A percentile compares a stretch with the other conserved stretches of the same genome.
Evolutionary conservation across 345 rosid genomes (phyloP).

Genomic region (Brassica cretica): DNA sequence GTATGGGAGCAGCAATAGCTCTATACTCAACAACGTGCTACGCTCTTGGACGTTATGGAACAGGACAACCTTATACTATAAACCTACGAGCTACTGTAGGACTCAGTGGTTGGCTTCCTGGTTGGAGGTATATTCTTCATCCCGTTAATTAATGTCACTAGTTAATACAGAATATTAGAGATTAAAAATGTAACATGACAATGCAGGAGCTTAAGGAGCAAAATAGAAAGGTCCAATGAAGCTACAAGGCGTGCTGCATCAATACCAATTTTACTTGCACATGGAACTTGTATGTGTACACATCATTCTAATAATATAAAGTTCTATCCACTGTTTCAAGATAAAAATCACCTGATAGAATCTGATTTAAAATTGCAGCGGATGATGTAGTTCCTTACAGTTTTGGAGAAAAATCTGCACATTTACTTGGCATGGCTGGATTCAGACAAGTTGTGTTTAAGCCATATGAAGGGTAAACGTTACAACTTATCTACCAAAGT

Average conservation of each 20-base stretch:
- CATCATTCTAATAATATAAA: neutral
- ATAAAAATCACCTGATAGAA: neutral
- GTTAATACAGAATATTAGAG: neutral
- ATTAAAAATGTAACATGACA: slow-evolving; percentile 5
- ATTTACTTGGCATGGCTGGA: slow-evolving; percentile 49
- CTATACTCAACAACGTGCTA: slow-evolving; percentile 66
- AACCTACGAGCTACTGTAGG: slow-evolving; percentile 57
- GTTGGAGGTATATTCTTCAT: slow-evolving; percentile 50
- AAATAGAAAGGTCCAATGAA: slow-evolving; percentile 52
- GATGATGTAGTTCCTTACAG: slow-evolving; percentile 64
- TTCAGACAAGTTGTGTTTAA: slow-evolving; percentile 41
- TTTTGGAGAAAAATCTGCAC: slow-evolving; percentile 65
- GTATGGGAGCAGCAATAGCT: slow-evolving; percentile 78
- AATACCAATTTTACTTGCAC: slow-evolving; percentile 58
- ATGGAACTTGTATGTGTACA: slow-evolving; percentile 51
- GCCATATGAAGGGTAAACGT: slow-evolving; percentile 33
- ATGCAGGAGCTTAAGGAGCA: slow-evolving; percentile 55
- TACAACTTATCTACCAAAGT: neutral
- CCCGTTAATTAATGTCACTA: slow-evolving; percentile 12
- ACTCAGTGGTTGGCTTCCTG: slow-evolving; percentile 71
- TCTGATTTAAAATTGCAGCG: slow-evolving; percentile 38
- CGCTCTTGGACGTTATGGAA: slow-evolving; percentile 54
- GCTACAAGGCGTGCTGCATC: slow-evolving; percentile 60
- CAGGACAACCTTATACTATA: slow-evolving; percentile 47
- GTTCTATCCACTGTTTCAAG: neutral